These are phyloP conservation scores for Backusella tarrabulga DNA, from an alignment of 192 early-diverging fungal genomes.

Conservation along the genomic window DNA sequence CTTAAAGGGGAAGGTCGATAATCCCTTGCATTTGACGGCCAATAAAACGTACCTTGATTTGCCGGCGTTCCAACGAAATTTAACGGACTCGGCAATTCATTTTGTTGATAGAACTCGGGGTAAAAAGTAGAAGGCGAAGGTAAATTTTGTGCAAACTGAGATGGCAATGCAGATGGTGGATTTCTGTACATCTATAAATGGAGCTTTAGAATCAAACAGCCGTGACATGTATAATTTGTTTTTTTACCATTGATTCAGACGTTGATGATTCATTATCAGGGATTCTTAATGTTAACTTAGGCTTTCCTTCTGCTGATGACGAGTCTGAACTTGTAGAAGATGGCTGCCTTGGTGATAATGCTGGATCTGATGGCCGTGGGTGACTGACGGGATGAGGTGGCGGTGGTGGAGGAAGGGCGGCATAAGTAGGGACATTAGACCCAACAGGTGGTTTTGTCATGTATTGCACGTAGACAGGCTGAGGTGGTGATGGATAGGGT, in stretches of 20 bases:
- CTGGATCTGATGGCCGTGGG: neutral
- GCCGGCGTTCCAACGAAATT: slow-evolving; percentile 74
- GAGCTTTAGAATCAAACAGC: neutral
- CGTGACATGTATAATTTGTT: neutral
- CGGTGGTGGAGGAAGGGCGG: neutral
- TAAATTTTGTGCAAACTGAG: slow-evolving; percentile 65
- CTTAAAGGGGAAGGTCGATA: slow-evolving; percentile 52
- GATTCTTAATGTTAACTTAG: slow-evolving; percentile 16
- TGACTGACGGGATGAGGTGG: neutral
- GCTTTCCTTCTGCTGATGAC: slow-evolving; percentile 21
- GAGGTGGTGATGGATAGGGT: slow-evolving; percentile 4
- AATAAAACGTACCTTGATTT: slow-evolving; percentile 63
- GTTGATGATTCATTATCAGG: neutral
- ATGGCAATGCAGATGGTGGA: slow-evolving; percentile 67
- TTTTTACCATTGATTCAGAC: neutral
- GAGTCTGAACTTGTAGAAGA: slow-evolving; percentile 11
- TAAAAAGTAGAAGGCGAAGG: slow-evolving; percentile 80
- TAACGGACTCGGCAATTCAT: slow-evolving; percentile 70
- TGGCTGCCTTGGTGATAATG: neutral
- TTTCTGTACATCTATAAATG: neutral
- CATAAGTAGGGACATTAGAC: neutral
- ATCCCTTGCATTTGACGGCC: slow-evolving; percentile 55
- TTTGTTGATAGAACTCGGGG: slow-evolving; percentile 70
- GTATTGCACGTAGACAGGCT: slow-evolving; percentile 5
- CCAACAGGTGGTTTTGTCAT: neutral